Percentiles rank a stretch among this genome's conserved stretches.
phyloP scores from a whole-genome alignment of 2,329 filamentous ascomycete genomes.

The Hymenoscyphus scutula region DNA sequence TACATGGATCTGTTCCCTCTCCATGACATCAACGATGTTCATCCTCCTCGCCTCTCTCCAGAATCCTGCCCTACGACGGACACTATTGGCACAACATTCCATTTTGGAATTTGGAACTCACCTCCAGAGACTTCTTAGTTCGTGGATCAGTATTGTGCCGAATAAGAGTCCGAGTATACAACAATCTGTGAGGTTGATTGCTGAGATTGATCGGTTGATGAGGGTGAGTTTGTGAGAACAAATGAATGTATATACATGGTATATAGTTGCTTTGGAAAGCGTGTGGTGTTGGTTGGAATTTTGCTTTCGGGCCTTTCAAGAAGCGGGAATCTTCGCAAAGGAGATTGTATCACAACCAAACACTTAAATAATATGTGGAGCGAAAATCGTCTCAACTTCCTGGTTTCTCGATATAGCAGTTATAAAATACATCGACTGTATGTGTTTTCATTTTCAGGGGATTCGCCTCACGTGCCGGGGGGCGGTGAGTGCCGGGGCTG shows the following conservation, averaged over 20 bases:
- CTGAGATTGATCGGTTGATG: constrained; percentile 45
- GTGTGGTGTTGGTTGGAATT: background rate
- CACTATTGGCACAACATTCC: constrained; percentile 17
- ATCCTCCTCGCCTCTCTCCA: constrained; percentile 24
- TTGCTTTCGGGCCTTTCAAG: background rate
- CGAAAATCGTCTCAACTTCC: too few species aligned
- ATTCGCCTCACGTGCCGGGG: too few species aligned
- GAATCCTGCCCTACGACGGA: constrained; percentile 16
- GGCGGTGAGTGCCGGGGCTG: too few species aligned
- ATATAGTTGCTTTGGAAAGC: background rate
- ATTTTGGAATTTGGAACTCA: constrained; percentile 21
- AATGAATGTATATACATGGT: background rate
- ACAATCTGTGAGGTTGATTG: constrained; percentile 47
- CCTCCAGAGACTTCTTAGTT: constrained; percentile 17
- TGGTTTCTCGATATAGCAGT: too few species aligned
- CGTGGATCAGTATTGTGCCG: constrained; percentile 22
- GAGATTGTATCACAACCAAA: too few species aligned
- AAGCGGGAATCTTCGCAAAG: too few species aligned
- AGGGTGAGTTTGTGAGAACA: background rate
- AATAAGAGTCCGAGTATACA: constrained; percentile 43
- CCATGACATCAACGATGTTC: constrained; percentile 32
- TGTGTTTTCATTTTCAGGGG: too few species aligned
- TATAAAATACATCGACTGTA: too few species aligned
- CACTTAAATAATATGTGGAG: too few species aligned
- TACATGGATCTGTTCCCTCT: constrained; percentile 54